phyloP scores from a whole-genome alignment of 495 filamentous ascomycete genomes.

The Articulospora tetracladia region DNA sequence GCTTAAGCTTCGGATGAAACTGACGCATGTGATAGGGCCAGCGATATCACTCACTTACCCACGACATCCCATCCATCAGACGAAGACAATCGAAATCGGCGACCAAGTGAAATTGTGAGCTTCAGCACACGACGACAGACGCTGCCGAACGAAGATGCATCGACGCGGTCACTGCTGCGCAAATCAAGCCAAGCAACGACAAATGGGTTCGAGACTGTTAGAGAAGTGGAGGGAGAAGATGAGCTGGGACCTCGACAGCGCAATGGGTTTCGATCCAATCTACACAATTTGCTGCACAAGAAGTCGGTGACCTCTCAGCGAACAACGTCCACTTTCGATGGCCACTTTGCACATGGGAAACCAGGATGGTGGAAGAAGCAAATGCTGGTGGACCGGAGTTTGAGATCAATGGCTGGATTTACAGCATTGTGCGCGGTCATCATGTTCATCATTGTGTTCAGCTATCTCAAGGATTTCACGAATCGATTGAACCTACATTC shows the following conservation, averaged over 20 bases:
- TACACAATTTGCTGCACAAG: slow-evolving; percentile 2
- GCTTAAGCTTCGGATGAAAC: background rate
- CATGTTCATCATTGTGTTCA: slow-evolving; percentile 4
- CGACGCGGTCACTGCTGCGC: slow-evolving; percentile 5
- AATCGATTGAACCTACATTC: slow-evolving; percentile 1
- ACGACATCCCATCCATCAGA: background rate
- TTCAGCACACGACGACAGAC: background rate
- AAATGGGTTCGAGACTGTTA: background rate
- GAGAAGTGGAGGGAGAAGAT: background rate
- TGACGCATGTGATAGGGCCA: background rate
- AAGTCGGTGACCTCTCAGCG: background rate
- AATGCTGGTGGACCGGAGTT: slow-evolving; percentile 14
- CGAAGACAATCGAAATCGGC: background rate
- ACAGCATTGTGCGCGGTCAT: slow-evolving; percentile 6
- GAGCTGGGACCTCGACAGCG: slow-evolving; percentile 3
- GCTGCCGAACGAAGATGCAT: slow-evolving; percentile 3
- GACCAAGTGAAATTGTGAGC: background rate
- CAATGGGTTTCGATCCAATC: background rate
- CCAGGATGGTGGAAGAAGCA: slow-evolving; percentile 13
- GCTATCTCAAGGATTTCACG: slow-evolving; percentile 1
- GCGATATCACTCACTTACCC: background rate
- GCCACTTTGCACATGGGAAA: slow-evolving; percentile 6
- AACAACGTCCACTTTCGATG: background rate
- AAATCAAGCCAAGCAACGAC: background rate
- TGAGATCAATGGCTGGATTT: slow-evolving; percentile 10